Percentiles rank a stretch among this genome's conserved stretches.
These are phyloP conservation scores for Pseudocercospora pini-densiflorae DNA, from an alignment of 2,329 filamentous ascomycete species.

Conservation along the genomic window DNA sequence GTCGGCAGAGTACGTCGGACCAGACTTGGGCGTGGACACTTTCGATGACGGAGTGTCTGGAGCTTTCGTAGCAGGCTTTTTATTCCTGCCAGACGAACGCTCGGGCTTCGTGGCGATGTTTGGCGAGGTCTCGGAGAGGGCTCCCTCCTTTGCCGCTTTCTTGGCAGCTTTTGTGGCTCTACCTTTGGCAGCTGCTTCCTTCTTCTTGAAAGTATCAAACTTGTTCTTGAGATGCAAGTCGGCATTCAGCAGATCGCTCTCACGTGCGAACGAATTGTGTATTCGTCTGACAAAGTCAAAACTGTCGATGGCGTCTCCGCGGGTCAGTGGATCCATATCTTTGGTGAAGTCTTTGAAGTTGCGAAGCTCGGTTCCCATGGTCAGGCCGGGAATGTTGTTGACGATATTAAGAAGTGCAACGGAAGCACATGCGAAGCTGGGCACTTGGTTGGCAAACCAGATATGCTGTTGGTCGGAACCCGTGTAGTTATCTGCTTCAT, in stretches of 20 bases:
- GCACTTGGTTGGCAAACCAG: constrained; percentile 96
- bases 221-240: constrained; percentile 68
- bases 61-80: not conserved
- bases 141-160: constrained; percentile 29
- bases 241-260: constrained; percentile 75
- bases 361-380: constrained; percentile 71
- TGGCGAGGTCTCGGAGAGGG: not conserved
- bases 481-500: constrained; percentile 55
- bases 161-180: constrained; percentile 35
- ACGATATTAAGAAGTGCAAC: constrained; percentile 90
- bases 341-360: constrained; percentile 75
- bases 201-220: constrained; percentile 44
- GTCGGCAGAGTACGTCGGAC: constrained; percentile 6
- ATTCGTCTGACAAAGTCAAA: constrained; percentile 77
- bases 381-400: constrained; percentile 74
- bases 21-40: not conserved
- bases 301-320: constrained; percentile 75
- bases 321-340: constrained; percentile 69
- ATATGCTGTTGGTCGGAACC: constrained; percentile 62
- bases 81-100: not conserved
- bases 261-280: constrained; percentile 87
- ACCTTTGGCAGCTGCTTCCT: constrained; percentile 35
- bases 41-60: constrained; percentile 6
- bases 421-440: constrained; percentile 86
- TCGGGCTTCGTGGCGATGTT: not conserved